A percentile compares a stretch with the other conserved stretches of the same genome.
Evolutionary conservation across 2,329 filamentous ascomycete species (phyloP).

Genomic region (Claviceps sp.): DNA sequence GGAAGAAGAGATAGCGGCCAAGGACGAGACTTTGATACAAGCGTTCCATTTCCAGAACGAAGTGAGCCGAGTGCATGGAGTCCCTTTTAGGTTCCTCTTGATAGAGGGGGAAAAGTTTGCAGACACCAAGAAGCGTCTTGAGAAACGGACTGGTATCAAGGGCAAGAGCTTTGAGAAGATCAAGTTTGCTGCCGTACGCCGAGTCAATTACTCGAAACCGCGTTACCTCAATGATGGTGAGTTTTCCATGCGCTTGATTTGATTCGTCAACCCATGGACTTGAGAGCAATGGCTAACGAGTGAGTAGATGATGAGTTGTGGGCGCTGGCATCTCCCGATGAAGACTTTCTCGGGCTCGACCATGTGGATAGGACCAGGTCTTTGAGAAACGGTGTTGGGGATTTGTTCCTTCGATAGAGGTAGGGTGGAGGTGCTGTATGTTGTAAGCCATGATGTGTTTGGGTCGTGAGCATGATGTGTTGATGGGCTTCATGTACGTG

Average conservation of each 20-base stretch:
- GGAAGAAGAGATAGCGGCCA: constrained; percentile 51
- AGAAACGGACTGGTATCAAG: constrained; percentile 85
- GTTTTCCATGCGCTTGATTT: constrained; percentile 17
- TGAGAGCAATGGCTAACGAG: background rate
- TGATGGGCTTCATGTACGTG: background rate
- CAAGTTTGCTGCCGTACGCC: constrained; percentile 75
- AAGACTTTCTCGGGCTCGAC: constrained; percentile 52
- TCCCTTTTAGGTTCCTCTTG: constrained; percentile 83
- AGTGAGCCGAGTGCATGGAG: constrained; percentile 66
- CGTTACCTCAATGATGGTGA: constrained; percentile 79
- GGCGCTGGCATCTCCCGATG: constrained; percentile 36
- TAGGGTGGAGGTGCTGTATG: constrained; percentile 2
- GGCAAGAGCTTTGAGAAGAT: constrained; percentile 98
- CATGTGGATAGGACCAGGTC: constrained; percentile 49
- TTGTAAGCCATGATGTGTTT: constrained; percentile 1
- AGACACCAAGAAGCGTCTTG: constrained; percentile 88
- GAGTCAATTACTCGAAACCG: constrained; percentile 61
- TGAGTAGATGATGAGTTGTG: constrained; percentile 45
- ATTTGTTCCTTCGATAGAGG: constrained; percentile 42
- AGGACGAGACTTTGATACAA: constrained; percentile 50
- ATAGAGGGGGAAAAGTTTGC: constrained; percentile 78
- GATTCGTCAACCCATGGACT: background rate
- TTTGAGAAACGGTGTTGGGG: constrained; percentile 45
- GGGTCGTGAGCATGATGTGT: background rate
- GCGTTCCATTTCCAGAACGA: constrained; percentile 93